These are phyloP conservation scores for Fusarium cicatricum DNA, from an alignment of 2,329 filamentous ascomycete genomes.

Conservation along the genomic window DNA sequence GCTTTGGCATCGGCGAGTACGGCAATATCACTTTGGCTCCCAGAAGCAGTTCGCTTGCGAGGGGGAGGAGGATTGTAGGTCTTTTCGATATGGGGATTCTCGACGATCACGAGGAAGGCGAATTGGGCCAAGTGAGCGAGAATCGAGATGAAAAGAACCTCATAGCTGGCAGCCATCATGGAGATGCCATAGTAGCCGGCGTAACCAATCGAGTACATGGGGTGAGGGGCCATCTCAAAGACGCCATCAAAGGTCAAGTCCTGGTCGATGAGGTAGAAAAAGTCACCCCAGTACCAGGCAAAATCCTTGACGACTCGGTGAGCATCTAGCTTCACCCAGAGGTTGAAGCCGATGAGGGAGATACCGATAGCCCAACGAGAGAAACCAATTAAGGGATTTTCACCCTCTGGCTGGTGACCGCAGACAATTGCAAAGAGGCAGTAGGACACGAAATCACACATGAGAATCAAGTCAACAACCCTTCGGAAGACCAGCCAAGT, in stretches of 20 bases:
- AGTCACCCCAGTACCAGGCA: conserved; percentile 99
- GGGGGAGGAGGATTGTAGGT: conserved; percentile 92
- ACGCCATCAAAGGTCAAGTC: conserved; percentile 98
- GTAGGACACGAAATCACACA: conserved; percentile 99
- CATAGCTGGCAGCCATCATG: conserved; percentile 97
- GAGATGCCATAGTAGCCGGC: conserved; percentile 98
- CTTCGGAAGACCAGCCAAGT: conserved; percentile 97
- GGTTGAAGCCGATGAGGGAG: conserved; percentile 86
- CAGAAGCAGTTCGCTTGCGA: conserved; percentile 61
- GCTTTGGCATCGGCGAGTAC: conserved; percentile 39
- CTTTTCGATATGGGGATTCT: conserved; percentile 98
- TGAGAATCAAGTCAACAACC: conserved; percentile 94
- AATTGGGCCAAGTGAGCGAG: conserved; percentile 94
- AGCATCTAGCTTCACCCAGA: conserved; percentile 98
- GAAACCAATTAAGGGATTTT: conserved; percentile 72
- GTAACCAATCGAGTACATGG: conserved; percentile 99
- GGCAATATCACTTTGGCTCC: conserved; percentile 43
- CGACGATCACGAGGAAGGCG: conserved; percentile 87
- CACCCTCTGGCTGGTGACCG: conserved; percentile 75
- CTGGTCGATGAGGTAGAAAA: conserved; percentile 98
- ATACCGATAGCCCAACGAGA: conserved; percentile 83
- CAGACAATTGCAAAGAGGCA: conserved; percentile 94
- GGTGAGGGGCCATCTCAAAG: conserved; percentile 98
- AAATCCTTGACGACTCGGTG: conserved; percentile 98
- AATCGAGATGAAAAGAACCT: conserved; percentile 96